phyloP scores from a whole-genome alignment of 495 filamentous ascomycete species.

The Diplogelasinospora grovesii region DNA sequence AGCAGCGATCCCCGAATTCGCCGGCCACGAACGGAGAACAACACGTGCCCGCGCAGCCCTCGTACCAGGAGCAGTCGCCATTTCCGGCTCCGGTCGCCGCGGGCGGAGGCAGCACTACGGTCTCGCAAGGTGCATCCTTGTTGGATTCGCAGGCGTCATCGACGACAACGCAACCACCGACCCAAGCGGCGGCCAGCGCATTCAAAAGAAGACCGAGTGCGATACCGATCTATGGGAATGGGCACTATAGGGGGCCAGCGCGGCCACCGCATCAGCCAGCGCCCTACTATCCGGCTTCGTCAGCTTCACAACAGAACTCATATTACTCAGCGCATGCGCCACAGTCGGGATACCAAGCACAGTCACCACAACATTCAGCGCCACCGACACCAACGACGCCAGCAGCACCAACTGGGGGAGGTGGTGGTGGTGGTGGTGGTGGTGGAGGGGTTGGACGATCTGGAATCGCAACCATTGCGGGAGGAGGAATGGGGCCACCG shows the following conservation, averaged over 20 bases:
- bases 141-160: slow-evolving; percentile 16
- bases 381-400: slow-evolving; percentile 5
- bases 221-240: no score
- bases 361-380: slow-evolving; percentile 28
- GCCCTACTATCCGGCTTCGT: slow-evolving; percentile 53
- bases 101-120: slow-evolving; percentile 13
- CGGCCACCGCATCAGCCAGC: no score
- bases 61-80: slow-evolving; percentile 24
- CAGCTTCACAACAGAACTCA: slow-evolving; percentile 54
- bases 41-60: slow-evolving; percentile 14
- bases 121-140: slow-evolving; percentile 17
- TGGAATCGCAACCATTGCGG: no score
- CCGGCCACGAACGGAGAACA: slow-evolving; percentile 27
- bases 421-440: no score
- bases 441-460: no score
- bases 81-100: slow-evolving; percentile 30
- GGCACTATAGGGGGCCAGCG: slow-evolving; percentile 54
- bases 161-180: slow-evolving; percentile 47
- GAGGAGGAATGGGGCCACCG: no score
- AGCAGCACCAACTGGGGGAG: no score
- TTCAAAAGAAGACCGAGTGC: no score
- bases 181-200: slow-evolving; percentile 37
- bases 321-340: no score
- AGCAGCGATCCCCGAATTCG: slow-evolving; percentile 29
- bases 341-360: no score